Evolutionary conservation across 352 stramenopile genomes (phyloP), one percentile per base, ranked within the genome.

Genomic region (Pythium aristosporum): DNA sequence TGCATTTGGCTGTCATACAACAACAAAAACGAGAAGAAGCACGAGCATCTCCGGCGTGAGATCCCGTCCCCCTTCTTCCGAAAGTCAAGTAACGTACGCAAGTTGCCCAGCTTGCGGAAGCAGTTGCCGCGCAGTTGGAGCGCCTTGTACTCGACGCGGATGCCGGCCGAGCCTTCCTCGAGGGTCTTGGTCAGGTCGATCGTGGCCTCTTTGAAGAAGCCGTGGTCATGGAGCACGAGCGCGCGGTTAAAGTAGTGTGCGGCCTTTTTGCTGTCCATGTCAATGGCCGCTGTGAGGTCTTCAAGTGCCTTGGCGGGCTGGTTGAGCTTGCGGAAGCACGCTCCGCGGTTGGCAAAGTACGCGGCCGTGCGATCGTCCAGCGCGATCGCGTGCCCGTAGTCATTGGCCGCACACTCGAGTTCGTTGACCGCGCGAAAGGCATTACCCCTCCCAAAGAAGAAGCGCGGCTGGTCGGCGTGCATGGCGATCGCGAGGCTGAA

Each of bases 231-330:
- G 10, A 93, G 61, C 42, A 93, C 80, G 23, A 87, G 79, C 10
- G 80, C 85, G 4, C 85, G 79, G n/a, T 83, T 93, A 43, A 91
- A 87, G 57, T 86, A 91, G 60, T 93, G 85, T 3, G 73, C 73
- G 1, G 72, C 85, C 50, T 91, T 90, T 37, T 87, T 85, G 23
- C 71, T 69, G 52, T 93, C 85, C 52, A 90, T 76, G 52, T 91
- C 85, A 41, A 90, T 80, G 23, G 85, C 85, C 3, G 72, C 65
- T 1, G 80, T 93, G 28, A 93, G 72, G 23, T 93, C 82, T 43
- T 89, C 77, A 8, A 93, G 76, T 50, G 82, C 85, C 20, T 72
- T 77, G 1, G 72, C 57, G 0, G 79, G 75, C 32, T 82, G 68
- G 12, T 81, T 82, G 20, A 93, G 76, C 68, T 93, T 93, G 34